These are phyloP conservation scores for Chlorella sp. DNA, from an alignment of 139 green algal species.

Conservation along the genomic window DNA sequence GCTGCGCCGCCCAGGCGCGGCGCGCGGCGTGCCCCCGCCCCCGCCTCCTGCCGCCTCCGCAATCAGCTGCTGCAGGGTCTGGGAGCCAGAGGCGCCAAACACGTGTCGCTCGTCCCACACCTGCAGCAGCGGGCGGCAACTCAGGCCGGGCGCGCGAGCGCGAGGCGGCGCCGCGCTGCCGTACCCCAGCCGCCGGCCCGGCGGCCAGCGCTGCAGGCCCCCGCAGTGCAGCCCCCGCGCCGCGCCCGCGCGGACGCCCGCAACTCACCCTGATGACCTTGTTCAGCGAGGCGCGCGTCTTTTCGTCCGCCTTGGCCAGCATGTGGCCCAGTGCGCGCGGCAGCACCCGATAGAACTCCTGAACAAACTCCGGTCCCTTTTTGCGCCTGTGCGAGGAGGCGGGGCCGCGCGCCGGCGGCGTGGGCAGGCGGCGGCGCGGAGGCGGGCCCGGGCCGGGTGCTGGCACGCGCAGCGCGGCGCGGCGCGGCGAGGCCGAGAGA, in stretches of 20 bases:
- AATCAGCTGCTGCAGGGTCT: constrained; percentile 32
- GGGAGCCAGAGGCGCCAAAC: constrained; percentile 25
- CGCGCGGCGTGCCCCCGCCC: not conserved
- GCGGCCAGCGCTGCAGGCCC: too few species aligned
- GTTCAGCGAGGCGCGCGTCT: constrained; percentile 16
- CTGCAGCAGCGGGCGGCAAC: too few species aligned
- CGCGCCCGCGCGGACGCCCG: too few species aligned
- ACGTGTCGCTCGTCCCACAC: constrained; percentile 60
- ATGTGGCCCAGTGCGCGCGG: constrained; percentile 50
- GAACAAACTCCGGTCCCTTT: constrained; percentile 71
- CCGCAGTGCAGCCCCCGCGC: too few species aligned
- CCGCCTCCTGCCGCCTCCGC: constrained; percentile 17
- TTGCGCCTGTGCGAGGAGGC: constrained; percentile 49
- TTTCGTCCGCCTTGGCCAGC: constrained; percentile 48
- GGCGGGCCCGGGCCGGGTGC: not conserved
- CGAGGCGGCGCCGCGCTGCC: too few species aligned
- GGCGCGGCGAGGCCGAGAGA: too few species aligned
- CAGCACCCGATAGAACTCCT: constrained; percentile 64
- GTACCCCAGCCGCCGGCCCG: too few species aligned
- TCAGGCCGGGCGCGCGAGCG: too few species aligned
- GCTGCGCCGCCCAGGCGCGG: not conserved
- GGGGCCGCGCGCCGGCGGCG: too few species aligned
- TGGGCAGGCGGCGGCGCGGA: not conserved
- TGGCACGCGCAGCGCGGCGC: not conserved
- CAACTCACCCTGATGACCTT: constrained; percentile 46